Evolutionary conservation across 495 filamentous ascomycete species (phyloP), one percentile per base, ranked within the genome.

Genomic region (Cercophora newfieldiana): DNA sequence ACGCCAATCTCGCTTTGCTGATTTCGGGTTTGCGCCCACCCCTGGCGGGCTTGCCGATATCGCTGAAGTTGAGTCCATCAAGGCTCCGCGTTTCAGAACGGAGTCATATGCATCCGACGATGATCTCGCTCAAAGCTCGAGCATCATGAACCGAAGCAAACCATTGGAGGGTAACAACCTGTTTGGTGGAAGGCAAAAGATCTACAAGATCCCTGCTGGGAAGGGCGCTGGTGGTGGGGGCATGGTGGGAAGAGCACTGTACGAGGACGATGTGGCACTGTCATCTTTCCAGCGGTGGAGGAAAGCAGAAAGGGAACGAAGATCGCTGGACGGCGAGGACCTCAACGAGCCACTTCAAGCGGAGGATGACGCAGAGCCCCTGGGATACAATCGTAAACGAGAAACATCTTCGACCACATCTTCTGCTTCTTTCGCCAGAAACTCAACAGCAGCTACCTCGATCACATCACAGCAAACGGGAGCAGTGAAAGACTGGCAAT

Each of bases 181-280:
- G 66, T 99, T 99, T 79, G 95, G 95, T 60, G 95, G 96, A 10
- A 87, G 95, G 29, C 95, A 99, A 72, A 99, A 98, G 77, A 87
- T 98, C 24, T 98, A 95, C 78, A 95, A 93, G 69, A 92, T 99
- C 56, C 86, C 92, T 0, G 83, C 82, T 21, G 86, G 83, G 44
- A 77, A 79, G 19, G 68, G 72, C 7, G 69, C 71, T 1, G 78
- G 72, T 47, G 80, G 81, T 7, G 86, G 37, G 18, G 37, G 82
- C 37, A 85, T 91, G 86, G 79, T 82, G 19, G 91, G 90, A 3
- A 87, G 91, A 59, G 84, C 86, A 2, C 78, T 96, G 4, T 97
- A 96, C 71, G 93, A 95, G 4, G 86, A 95, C 71, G 95, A 99
- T 78, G 81, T 97, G 30, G 86, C 87, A 24, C 73, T 89, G 71